These are phyloP conservation scores for Ascochyta rabiei DNA, from an alignment of 2,329 filamentous ascomycete species.

Conservation along the genomic window DNA sequence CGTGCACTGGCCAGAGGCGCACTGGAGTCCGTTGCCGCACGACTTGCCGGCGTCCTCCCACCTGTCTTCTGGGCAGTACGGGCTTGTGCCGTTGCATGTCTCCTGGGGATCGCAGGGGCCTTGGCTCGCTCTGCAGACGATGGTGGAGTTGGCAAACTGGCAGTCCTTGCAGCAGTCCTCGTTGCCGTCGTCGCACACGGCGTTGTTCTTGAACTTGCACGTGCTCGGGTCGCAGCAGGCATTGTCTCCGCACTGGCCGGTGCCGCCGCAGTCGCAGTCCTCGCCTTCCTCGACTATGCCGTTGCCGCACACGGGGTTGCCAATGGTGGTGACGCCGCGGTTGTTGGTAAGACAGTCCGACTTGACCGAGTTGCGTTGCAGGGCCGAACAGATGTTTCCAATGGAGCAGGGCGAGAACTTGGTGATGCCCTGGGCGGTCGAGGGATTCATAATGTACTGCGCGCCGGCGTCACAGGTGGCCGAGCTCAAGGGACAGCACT, in stretches of 20 bases:
- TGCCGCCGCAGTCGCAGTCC: constrained; percentile 93
- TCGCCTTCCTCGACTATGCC: constrained; percentile 95
- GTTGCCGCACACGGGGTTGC: constrained; percentile 88
- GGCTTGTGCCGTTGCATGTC: constrained; percentile 73
- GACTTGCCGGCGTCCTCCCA: constrained; percentile 71
- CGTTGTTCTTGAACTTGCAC: constrained; percentile 78
- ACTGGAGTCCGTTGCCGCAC: constrained; percentile 76
- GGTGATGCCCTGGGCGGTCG: constrained; percentile 73
- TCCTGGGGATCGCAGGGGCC: constrained; percentile 87
- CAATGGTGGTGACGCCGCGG: constrained; percentile 78
- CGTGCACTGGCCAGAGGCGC: constrained; percentile 93
- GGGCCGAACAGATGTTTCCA: constrained; percentile 90
- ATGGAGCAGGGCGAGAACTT: constrained; percentile 87
- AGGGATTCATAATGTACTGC: constrained; percentile 96
- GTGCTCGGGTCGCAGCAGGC: constrained; percentile 83
- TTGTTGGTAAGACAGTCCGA: constrained; percentile 83
- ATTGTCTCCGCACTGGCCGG: constrained; percentile 72
- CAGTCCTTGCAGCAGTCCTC: constrained; percentile 82
- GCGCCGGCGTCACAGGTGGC: constrained; percentile 74
- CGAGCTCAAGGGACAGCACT: constrained; percentile 80
- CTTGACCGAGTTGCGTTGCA: constrained; percentile 78
- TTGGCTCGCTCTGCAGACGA: constrained; percentile 79
- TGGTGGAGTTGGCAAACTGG: constrained; percentile 68
- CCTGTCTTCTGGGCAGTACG: constrained; percentile 75
- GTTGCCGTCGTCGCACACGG: constrained; percentile 83